phyloP scores from a whole-genome alignment of 2,329 filamentous ascomycete species.

The Botryotinia narcissicola region DNA sequence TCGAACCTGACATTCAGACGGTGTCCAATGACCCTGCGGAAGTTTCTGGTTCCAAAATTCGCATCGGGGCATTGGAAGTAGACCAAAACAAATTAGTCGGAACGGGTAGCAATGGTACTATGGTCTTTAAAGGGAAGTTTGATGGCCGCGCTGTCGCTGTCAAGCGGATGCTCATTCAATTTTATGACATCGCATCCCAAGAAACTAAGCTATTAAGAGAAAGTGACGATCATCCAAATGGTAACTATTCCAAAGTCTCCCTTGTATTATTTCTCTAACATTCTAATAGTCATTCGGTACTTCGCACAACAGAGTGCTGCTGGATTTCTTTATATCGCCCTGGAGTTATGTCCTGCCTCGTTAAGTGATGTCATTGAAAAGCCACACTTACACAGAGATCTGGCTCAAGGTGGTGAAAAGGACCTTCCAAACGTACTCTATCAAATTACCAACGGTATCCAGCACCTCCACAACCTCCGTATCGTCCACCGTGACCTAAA shows the following conservation, averaged over 20 bases:
- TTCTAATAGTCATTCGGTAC: conserved; percentile 76
- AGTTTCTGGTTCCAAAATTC: conserved; percentile 57
- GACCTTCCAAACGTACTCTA: conserved; percentile 79
- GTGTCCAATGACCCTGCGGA: conserved; percentile 57
- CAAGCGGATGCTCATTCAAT: conserved; percentile 94
- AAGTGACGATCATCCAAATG: conserved; percentile 91
- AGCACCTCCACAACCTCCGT: conserved; percentile 83
- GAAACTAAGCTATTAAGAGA: conserved; percentile 88
- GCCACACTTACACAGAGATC: conserved; percentile 60
- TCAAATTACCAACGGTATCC: conserved; percentile 86
- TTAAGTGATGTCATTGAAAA: conserved; percentile 87
- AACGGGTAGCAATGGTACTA: conserved; percentile 92
- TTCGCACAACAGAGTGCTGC: conserved; percentile 86
- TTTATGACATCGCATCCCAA: conserved; percentile 91
- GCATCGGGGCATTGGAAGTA: conserved; percentile 63
- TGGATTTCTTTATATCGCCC: conserved; percentile 91
- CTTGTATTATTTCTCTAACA: conserved; percentile 32
- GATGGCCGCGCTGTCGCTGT: conserved; percentile 91
- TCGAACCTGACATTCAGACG: conserved; percentile 62
- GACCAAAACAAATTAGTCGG: conserved; percentile 62
- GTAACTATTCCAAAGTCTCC: conserved; percentile 41
- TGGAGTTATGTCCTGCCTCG: conserved; percentile 92
- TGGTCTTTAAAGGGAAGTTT: conserved; percentile 92
- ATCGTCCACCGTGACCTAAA: conserved; percentile 98
- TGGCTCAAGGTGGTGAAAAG: conserved; percentile 69